A percentile compares a stretch with the other conserved stretches of the same genome.
Conservation (phyloP, 176 grass and related monocot genomes). For the Thalia dealbata region DNA sequence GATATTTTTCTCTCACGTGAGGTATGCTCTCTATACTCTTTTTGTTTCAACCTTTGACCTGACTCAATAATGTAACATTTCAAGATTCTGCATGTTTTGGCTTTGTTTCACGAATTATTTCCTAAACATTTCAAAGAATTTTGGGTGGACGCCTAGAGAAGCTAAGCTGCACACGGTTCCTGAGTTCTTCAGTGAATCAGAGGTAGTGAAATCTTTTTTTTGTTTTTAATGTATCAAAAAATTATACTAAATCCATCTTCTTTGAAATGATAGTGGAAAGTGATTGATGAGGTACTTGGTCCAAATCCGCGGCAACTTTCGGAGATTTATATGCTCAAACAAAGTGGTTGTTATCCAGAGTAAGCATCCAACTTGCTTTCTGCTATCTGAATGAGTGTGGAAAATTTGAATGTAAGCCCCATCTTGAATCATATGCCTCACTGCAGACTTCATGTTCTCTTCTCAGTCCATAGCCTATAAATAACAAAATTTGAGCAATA, state of each 20-base stretch:
- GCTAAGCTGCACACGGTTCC: conserved; percentile 90
- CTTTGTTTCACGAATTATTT: not conserved
- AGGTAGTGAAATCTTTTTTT: conserved; percentile 39
- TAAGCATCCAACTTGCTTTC: conserved; percentile 29
- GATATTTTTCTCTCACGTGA: conserved; percentile 98
- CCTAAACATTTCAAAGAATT: conserved; percentile 36
- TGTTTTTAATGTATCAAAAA: too few species aligned
- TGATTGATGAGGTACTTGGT: conserved; percentile 88
- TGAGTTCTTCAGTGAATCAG: conserved; percentile 81
- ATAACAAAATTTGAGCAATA: not conserved
- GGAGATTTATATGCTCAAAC: conserved; percentile 81
- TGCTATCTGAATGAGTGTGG: conserved; percentile 2
- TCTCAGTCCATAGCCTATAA: not conserved
- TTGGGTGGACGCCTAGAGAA: conserved; percentile 83
- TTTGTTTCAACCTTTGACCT: not conserved
- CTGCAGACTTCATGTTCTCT: not conserved
- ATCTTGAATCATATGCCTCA: not conserved
- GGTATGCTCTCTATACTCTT: conserved; percentile 38
- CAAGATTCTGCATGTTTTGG: not conserved
- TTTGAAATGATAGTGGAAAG: conserved; percentile 99
- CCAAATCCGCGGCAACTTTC: conserved; percentile 73
- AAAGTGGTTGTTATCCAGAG: conserved; percentile 43
- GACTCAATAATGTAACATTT: not conserved
- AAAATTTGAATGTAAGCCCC: not conserved
- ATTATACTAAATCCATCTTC: conserved; percentile 31